phyloP scores from a whole-genome alignment of 148 eudicot genomes.

The Camellia granthamiana region DNA sequence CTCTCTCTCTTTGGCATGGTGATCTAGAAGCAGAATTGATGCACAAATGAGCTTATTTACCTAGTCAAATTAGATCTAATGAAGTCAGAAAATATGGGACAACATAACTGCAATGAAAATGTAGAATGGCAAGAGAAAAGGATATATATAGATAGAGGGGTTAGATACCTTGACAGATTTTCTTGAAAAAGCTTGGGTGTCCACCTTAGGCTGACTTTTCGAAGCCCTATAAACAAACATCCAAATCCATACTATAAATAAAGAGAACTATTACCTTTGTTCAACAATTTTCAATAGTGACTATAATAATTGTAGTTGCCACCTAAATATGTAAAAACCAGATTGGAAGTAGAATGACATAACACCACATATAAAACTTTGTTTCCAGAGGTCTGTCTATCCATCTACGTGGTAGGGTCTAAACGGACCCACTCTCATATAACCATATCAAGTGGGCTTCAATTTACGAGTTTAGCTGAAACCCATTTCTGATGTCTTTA shows the following conservation, averaged over 20 bases:
- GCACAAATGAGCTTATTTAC: too few relatives aligned
- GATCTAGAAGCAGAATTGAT: too few relatives aligned
- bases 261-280: neutral
- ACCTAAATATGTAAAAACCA: neutral
- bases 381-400: neutral
- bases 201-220: conserved; percentile 43
- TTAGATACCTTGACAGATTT: conserved; percentile 58
- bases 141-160: too few relatives aligned
- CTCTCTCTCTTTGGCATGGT: too few relatives aligned
- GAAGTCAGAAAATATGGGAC: too few relatives aligned
- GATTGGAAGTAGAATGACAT: neutral
- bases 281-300: neutral
- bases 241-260: conserved; percentile 1
- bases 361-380: neutral
- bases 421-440: neutral
- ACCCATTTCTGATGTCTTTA: neutral
- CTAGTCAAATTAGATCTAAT: too few relatives aligned
- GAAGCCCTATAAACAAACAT: conserved; percentile 42
- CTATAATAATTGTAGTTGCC: neutral
- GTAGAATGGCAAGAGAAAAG: too few relatives aligned
- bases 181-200: conserved; percentile 30
- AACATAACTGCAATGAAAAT: too few relatives aligned
- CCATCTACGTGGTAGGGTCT: neutral
- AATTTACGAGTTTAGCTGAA: neutral
- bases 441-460: neutral